These are phyloP conservation scores for Xerocomus tenax DNA, from an alignment of 1,284 basidiomycete genomes.

Conservation along the genomic window DNA sequence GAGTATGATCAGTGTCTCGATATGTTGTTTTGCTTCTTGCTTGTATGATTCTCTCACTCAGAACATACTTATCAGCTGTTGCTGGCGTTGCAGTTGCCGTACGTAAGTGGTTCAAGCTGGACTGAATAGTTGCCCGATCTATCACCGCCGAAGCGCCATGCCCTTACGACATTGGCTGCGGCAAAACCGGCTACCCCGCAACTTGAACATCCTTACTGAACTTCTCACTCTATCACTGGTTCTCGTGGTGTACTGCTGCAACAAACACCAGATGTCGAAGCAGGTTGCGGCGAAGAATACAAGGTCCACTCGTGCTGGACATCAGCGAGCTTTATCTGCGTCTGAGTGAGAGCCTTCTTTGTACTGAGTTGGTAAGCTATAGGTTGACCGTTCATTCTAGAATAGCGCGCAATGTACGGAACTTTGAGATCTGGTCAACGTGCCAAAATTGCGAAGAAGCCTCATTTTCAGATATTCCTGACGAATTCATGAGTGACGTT, in stretches of 20 bases:
- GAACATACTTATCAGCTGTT: neutral
- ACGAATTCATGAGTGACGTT: conserved; percentile 28
- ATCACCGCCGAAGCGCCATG: conserved; percentile 1
- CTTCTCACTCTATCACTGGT: neutral
- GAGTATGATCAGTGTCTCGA: conserved; percentile 11
- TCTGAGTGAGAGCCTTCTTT: conserved; percentile 21
- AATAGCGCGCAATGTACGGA: conserved; percentile 35
- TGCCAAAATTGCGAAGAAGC: conserved; percentile 36
- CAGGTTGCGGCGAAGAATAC: conserved; percentile 12
- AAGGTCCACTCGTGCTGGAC: conserved; percentile 11
- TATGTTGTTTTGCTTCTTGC: conserved; percentile 9
- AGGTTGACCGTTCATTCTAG: conserved; percentile 18
- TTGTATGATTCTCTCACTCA: conserved; percentile 10
- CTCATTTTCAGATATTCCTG: conserved; percentile 32
- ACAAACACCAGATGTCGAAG: conserved; percentile 30
- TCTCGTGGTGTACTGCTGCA: neutral
- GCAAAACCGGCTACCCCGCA: neutral
- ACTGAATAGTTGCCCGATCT: neutral
- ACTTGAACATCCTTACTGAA: conserved; percentile 6
- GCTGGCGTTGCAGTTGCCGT: neutral
- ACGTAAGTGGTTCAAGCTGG: neutral
- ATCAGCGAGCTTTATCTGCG: conserved; percentile 29
- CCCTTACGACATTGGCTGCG: conserved; percentile 16
- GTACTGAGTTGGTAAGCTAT: neutral
- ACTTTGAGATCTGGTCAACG: conserved; percentile 38